These are phyloP conservation scores for Botrytis sinoallii DNA, from an alignment of 2,329 filamentous ascomycete genomes.

Conservation along the genomic window DNA sequence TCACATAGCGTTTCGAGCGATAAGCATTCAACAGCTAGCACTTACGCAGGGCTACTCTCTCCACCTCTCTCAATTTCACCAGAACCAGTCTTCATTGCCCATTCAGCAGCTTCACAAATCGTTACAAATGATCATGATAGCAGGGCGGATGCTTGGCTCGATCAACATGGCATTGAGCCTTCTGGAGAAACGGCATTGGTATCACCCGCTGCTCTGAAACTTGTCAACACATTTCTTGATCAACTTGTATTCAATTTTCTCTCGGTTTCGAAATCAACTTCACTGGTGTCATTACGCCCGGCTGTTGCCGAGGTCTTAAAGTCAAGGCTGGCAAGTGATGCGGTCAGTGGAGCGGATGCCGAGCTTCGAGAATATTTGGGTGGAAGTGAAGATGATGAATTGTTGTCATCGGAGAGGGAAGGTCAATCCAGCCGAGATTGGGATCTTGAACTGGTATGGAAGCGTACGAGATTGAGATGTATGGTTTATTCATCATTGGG, in stretches of 20 bases:
- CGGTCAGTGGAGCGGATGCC: conserved; percentile 78
- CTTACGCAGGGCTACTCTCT: conserved; percentile 55
- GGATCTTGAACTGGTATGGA: conserved; percentile 93
- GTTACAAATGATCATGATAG: conserved; percentile 84
- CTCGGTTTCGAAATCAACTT: conserved; percentile 73
- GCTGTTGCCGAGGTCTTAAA: conserved; percentile 86
- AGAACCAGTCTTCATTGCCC: conserved; percentile 81
- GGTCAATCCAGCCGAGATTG: conserved; percentile 59
- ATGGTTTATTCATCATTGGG: conserved; percentile 98
- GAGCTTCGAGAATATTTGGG: conserved; percentile 86
- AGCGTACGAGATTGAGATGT: conserved; percentile 83
- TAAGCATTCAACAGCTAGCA: conserved; percentile 57
- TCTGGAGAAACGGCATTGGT: conserved; percentile 69
- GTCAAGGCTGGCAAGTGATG: conserved; percentile 80
- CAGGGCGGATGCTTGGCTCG: conserved; percentile 66
- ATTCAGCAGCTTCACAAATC: conserved; percentile 84
- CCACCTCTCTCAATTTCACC: conserved; percentile 70
- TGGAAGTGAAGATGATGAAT: conserved; percentile 71
- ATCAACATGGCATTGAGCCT: conserved; percentile 64
- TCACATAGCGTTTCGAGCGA: conserved; percentile 68
- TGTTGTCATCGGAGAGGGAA: conserved; percentile 53
- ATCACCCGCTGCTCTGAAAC: conserved; percentile 66
- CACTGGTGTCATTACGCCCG: conserved; percentile 69
- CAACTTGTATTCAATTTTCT: conserved; percentile 90
- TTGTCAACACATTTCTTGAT: conserved; percentile 91